These are phyloP conservation scores for Piloderma croceum DNA, from an alignment of 768 basidiomycete genomes.

Conservation along the genomic window DNA sequence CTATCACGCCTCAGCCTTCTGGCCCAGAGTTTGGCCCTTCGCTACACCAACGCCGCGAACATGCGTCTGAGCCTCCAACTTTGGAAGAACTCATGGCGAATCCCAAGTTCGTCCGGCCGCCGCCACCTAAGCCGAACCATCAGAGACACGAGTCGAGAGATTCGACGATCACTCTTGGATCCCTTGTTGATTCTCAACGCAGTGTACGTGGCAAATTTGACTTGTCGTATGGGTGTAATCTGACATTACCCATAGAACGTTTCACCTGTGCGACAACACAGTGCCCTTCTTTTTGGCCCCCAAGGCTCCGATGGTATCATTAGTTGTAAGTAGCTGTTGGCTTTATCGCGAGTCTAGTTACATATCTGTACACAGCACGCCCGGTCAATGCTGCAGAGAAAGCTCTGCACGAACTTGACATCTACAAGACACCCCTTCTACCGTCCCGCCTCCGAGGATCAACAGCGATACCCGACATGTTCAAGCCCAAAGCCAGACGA, in stretches of 20 bases:
- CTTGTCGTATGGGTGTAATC: conserved; percentile 8
- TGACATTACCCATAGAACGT: conserved; percentile 30
- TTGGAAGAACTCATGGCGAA: conserved; percentile 55
- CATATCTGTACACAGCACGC: conserved; percentile 17
- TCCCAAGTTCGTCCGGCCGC: conserved; percentile 66
- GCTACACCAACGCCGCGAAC: conserved; percentile 48
- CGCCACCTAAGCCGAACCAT: conserved; percentile 31
- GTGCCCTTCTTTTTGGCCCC: conserved; percentile 45
- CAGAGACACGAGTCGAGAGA: conserved; percentile 25
- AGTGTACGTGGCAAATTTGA: conserved; percentile 36
- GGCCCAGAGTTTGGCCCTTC: too few relatives aligned
- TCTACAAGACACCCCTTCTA: conserved; percentile 74
- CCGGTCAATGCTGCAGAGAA: conserved; percentile 54
- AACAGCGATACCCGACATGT: conserved; percentile 52
- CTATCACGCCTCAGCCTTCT: conserved; percentile 64
- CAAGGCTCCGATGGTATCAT: conserved; percentile 29
- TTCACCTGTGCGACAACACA: conserved; percentile 48
- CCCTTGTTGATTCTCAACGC: conserved; percentile 52
- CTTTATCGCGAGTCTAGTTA: conserved; percentile 13
- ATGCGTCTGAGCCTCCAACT: conserved; percentile 65
- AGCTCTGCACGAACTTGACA: conserved; percentile 65
- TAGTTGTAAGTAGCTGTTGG: conserved; percentile 26
- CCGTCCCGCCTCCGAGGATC: conserved; percentile 49
- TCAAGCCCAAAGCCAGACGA: conserved; percentile 34
- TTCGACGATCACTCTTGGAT: conserved; percentile 48